A percentile compares a stretch with the other conserved stretches of the same genome.
phyloP scores from a whole-genome alignment of 2,329 filamentous ascomycete species.

The Neofusicoccum kwambonambiense region DNA sequence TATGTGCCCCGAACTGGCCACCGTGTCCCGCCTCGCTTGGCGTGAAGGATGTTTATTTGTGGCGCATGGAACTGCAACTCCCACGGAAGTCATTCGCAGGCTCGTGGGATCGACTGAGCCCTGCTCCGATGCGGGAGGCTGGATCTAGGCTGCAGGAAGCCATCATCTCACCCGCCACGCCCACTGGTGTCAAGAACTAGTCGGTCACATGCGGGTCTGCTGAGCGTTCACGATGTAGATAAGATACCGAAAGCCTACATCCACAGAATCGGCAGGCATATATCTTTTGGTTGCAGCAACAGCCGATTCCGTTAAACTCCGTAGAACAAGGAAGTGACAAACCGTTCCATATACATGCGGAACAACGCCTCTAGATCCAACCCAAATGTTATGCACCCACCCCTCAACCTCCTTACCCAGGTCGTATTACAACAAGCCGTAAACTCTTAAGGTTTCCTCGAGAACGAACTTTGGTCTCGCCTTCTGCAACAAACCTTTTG shows the following conservation, averaged over 20 bases:
- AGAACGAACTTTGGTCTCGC: background rate
- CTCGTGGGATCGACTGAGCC: too few species aligned
- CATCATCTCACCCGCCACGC: background rate
- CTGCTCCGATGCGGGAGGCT: background rate
- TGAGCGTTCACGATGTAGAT: background rate
- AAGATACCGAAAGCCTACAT: background rate
- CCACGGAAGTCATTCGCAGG: too few species aligned
- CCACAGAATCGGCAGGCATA: background rate
- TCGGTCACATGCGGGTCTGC: background rate
- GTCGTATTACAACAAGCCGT: constrained; percentile 2
- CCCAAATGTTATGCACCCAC: constrained; percentile 5
- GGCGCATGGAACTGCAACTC: background rate
- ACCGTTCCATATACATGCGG: constrained; percentile 9
- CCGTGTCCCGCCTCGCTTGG: too few species aligned
- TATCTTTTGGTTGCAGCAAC: background rate
- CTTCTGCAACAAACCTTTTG: background rate
- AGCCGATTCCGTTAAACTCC: background rate
- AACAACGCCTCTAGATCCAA: constrained; percentile 13
- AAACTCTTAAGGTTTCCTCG: background rate
- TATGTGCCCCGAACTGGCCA: too few species aligned
- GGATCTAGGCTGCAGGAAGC: background rate
- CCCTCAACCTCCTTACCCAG: background rate
- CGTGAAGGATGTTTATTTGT: background rate
- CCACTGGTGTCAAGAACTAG: background rate
- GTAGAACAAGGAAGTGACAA: background rate